Percentiles rank a stretch among this genome's conserved stretches.
phyloP scores from a whole-genome alignment of 1,284 basidiomycete species.

The Singerocomus inundabilis region DNA sequence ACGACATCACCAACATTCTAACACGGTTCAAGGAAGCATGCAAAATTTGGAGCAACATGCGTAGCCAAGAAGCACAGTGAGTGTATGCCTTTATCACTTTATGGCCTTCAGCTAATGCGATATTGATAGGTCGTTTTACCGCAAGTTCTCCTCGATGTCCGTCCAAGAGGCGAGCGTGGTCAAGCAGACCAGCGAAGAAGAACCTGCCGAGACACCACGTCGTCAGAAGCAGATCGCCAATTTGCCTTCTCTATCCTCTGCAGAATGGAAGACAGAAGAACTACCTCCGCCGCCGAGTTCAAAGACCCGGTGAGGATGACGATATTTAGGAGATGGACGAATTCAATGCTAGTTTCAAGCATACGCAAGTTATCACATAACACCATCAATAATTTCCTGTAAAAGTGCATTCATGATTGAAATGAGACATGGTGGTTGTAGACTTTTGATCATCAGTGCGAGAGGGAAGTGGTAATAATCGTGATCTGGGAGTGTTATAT shows the following conservation, averaged over 20 bases:
- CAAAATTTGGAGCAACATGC: slow-evolving; percentile 67
- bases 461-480: too few relatives aligned
- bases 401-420: neutral
- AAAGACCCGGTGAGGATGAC: slow-evolving; percentile 3
- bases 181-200: slow-evolving; percentile 5
- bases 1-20: slow-evolving; percentile 71
- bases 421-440: too few relatives aligned
- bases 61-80: slow-evolving; percentile 59
- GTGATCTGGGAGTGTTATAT: neutral
- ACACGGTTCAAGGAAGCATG: slow-evolving; percentile 75
- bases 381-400: neutral
- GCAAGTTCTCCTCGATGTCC: slow-evolving; percentile 40
- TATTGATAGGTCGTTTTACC: slow-evolving; percentile 38
- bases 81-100: neutral
- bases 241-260: slow-evolving; percentile 48
- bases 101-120: neutral
- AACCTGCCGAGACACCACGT: slow-evolving; percentile 13
- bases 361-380: neutral
- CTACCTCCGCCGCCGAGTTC: slow-evolving; percentile 26
- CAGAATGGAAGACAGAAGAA: slow-evolving; percentile 46
- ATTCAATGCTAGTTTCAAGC: neutral
- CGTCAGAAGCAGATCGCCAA: slow-evolving; percentile 28
- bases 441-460: too few relatives aligned
- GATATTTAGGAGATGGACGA: neutral
- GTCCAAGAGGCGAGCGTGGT: slow-evolving; percentile 27